A percentile compares a stretch with the other conserved stretches of the same genome.
These are phyloP conservation scores for Scedosporium apiospermum DNA, from an alignment of 2,329 filamentous ascomycete genomes.

Conservation along the genomic window DNA sequence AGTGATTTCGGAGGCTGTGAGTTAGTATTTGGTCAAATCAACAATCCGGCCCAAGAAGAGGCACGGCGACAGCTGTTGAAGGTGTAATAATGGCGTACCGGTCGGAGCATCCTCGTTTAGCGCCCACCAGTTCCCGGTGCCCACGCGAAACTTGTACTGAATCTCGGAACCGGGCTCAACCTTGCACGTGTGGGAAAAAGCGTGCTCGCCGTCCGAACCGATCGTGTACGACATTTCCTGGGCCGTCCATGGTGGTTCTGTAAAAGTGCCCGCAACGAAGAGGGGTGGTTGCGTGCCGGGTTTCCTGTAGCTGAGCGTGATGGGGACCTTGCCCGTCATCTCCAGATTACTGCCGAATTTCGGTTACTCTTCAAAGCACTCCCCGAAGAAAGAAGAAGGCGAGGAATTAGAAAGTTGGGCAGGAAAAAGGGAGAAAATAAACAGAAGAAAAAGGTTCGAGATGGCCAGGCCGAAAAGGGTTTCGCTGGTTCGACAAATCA, in stretches of 20 bases:
- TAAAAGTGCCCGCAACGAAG: constrained; percentile 61
- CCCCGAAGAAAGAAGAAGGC: neutral
- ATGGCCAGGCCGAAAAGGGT: neutral
- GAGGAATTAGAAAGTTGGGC: neutral
- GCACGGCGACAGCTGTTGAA: neutral
- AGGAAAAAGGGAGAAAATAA: neutral
- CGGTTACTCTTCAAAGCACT: neutral
- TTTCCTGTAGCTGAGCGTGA: constrained; percentile 53
- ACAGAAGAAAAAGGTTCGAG: neutral
- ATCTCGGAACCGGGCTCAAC: constrained; percentile 49
- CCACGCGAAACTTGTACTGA: constrained; percentile 67
- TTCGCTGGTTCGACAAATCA: neutral
- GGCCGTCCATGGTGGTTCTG: constrained; percentile 55
- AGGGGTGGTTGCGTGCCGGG: constrained; percentile 55
- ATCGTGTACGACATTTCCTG: constrained; percentile 52
- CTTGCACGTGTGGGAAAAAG: constrained; percentile 48
- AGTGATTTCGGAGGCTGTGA: neutral
- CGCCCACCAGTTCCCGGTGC: constrained; percentile 59
- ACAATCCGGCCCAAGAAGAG: neutral
- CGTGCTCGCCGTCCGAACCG: constrained; percentile 41
- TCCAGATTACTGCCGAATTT: neutral
- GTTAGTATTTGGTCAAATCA: neutral
- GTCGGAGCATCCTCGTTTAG: constrained; percentile 53
- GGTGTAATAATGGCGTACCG: constrained; percentile 30
- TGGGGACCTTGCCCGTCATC: constrained; percentile 19